Conservation (phyloP, 1,284 basidiomycete species). For the Coniferiporia sulphurascens region DNA sequence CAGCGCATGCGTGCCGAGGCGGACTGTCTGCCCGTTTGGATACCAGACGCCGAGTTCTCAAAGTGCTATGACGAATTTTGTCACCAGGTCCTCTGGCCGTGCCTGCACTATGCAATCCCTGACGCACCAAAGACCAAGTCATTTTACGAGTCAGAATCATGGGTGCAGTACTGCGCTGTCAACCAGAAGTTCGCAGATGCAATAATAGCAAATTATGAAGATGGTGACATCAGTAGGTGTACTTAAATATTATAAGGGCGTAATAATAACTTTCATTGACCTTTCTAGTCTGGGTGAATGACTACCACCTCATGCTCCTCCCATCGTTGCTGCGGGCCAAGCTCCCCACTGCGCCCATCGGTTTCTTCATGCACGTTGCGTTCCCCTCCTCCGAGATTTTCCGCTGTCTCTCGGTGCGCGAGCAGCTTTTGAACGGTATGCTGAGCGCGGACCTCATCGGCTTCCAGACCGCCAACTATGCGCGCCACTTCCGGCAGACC, state of each 20-base stretch:
- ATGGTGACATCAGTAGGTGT: slow-evolving; percentile 68
- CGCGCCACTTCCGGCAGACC: slow-evolving; percentile 78
- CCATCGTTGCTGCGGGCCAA: slow-evolving; percentile 67
- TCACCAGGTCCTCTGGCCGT: slow-evolving; percentile 87
- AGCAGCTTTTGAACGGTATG: slow-evolving; percentile 65
- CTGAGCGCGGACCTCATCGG: slow-evolving; percentile 72
- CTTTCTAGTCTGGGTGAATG: slow-evolving; percentile 68
- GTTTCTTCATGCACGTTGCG: slow-evolving; percentile 87
- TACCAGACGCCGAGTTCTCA: slow-evolving; percentile 71
- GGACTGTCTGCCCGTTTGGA: slow-evolving; percentile 72
- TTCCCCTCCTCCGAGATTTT: slow-evolving; percentile 89
- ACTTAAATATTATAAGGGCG: slow-evolving; percentile 1
- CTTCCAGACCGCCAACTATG: slow-evolving; percentile 83
- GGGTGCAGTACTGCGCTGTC: slow-evolving; percentile 75
- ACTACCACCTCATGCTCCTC: slow-evolving; percentile 84
- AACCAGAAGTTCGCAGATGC: slow-evolving; percentile 81
- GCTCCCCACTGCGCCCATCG: slow-evolving; percentile 66
- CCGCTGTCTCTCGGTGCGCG: slow-evolving; percentile 70
- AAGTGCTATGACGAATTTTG: slow-evolving; percentile 85
- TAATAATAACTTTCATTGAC: not conserved
- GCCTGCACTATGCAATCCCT: slow-evolving; percentile 81
- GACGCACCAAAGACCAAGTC: slow-evolving; percentile 81
- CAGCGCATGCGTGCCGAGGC: slow-evolving; percentile 51
- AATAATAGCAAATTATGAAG: slow-evolving; percentile 68
- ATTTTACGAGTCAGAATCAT: slow-evolving; percentile 74